A percentile compares a stretch with the other conserved stretches of the same genome.
phyloP scores from a whole-genome alignment of 2,329 filamentous ascomycete genomes.

The Cordyceps cicadae region DNA sequence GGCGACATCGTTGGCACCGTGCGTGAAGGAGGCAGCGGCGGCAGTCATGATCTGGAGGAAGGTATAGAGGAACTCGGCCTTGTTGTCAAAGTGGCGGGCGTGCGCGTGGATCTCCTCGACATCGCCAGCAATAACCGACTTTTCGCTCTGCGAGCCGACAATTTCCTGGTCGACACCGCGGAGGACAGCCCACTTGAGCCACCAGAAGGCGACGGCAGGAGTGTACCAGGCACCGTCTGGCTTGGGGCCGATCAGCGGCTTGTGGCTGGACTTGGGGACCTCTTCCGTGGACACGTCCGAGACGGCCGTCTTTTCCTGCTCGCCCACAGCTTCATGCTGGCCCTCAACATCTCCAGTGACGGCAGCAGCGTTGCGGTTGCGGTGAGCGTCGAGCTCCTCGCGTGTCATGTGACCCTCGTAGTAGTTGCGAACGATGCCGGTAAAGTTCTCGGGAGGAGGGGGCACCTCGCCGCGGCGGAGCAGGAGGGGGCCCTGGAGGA shows the following conservation, averaged over 20 bases:
- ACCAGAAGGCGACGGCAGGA: constrained; percentile 35
- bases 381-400: constrained; percentile 40
- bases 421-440: constrained; percentile 41
- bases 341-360: constrained; percentile 18
- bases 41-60: constrained; percentile 54
- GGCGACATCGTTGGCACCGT: constrained; percentile 59
- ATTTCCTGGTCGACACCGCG: constrained; percentile 39
- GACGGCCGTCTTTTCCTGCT: constrained; percentile 21
- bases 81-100: constrained; percentile 53
- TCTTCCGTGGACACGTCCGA: constrained; percentile 22
- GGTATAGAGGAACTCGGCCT: constrained; percentile 52
- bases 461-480: constrained; percentile 34
- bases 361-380: constrained; percentile 20
- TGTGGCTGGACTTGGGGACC: constrained; percentile 24
- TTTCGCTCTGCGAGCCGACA: constrained; percentile 27
- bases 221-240: constrained; percentile 36
- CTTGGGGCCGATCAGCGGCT: constrained; percentile 30
- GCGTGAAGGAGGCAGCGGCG: constrained; percentile 54
- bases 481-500: constrained; percentile 45
- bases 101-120: constrained; percentile 48
- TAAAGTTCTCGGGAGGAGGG: constrained; percentile 33
- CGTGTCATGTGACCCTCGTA: constrained; percentile 48
- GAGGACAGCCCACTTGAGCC: constrained; percentile 36
- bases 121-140: constrained; percentile 40
- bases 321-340: constrained; percentile 16